Conservation (phyloP, 192 early-diverging fungal genomes). For the Chytriomyces confervae region DNA sequence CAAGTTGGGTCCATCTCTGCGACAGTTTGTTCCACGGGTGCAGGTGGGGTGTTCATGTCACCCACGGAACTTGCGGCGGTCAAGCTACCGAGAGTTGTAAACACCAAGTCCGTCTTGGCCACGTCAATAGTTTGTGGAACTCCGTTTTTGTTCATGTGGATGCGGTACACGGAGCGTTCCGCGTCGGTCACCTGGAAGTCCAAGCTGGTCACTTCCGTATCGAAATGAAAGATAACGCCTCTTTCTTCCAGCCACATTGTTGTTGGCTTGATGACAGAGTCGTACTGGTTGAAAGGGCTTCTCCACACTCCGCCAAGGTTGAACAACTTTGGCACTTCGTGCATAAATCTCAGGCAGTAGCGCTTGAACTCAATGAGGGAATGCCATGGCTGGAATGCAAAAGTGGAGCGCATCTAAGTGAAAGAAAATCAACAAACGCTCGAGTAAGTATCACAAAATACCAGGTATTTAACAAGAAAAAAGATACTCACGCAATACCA, state of each 20-base stretch:
- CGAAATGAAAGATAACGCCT: slow-evolving; percentile 34
- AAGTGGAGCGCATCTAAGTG: slow-evolving; percentile 35
- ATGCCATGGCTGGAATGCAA: slow-evolving; percentile 50
- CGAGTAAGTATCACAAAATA: background rate
- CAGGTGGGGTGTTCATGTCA: background rate
- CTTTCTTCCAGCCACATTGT: slow-evolving; percentile 28
- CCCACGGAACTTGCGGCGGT: slow-evolving; percentile 40
- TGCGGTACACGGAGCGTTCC: slow-evolving; percentile 30
- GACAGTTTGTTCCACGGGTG: slow-evolving; percentile 19
- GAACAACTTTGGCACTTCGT: slow-evolving; percentile 43
- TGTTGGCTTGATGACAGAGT: slow-evolving; percentile 38
- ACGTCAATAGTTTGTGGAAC: slow-evolving; percentile 20
- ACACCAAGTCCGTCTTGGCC: slow-evolving; percentile 34
- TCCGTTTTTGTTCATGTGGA: slow-evolving; percentile 23
- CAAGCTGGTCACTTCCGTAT: slow-evolving; percentile 24
- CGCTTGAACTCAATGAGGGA: slow-evolving; percentile 45
- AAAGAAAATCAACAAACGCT: background rate
- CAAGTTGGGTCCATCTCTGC: slow-evolving; percentile 36
- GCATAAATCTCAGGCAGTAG: slow-evolving; percentile 42
- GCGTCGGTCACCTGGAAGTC: slow-evolving; percentile 32
- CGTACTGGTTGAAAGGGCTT: slow-evolving; percentile 45
- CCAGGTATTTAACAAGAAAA: background rate
- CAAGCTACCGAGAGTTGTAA: slow-evolving; percentile 38
- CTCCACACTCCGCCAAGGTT: slow-evolving; percentile 42
- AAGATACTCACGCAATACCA: slow-evolving; percentile 35